Base-by-base conservation (phyloP, 768 basidiomycete species). In the Leccinum subgranulosum region DNA sequence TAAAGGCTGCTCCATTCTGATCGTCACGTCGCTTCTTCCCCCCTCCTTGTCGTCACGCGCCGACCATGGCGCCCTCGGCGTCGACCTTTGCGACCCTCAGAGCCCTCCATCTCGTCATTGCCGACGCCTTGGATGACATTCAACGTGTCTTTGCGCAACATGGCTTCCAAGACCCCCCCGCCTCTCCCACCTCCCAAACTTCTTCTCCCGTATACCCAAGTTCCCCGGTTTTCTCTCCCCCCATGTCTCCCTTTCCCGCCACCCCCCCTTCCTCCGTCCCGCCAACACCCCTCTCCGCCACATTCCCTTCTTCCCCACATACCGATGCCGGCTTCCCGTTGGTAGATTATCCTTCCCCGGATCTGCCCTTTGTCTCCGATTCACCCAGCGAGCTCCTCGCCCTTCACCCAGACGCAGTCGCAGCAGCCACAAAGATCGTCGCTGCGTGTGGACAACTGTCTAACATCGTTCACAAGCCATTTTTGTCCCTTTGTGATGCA, bases 401-500 rank as follows among this genome's bases (percentile, higher is more conserved):
- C 0, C 70, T 83, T 28, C 81, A 87, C 61, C 86, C 88, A 6
- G 75, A 72, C 12, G 86, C 86, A 5, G 75, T 79, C 8, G 75
- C 77, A 31, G 87, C 88, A 7, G 82, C 85, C 36, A 81, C 81
- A 55, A 79, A 77, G 59, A 85, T 90, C 47, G 79, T 89, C 33
- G 83, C 87, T 31, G 87, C 88, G 1, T 82, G 84, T 25, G 86
- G 84, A 3, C 89, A 90, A 65, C 73, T 91, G 56, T 74, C 81
- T 10, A 81, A 78, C 6, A 84, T 81, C 21, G 84, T 88, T 19
- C 86, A 89, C 64, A 73, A 75, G 5, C 87, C 88, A 28, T 88
- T 90, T 68, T 73, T 87, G 29, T 81, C 82, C n/a, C 73, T 91
- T 8, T 88, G 87, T 64, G 89, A 90, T 67, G 86, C 87, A 3